Evolutionary conservation across 2,329 filamentous ascomycete species (phyloP), one percentile per base, ranked within the genome.

Genomic region (Aspergillus carbonarius): DNA sequence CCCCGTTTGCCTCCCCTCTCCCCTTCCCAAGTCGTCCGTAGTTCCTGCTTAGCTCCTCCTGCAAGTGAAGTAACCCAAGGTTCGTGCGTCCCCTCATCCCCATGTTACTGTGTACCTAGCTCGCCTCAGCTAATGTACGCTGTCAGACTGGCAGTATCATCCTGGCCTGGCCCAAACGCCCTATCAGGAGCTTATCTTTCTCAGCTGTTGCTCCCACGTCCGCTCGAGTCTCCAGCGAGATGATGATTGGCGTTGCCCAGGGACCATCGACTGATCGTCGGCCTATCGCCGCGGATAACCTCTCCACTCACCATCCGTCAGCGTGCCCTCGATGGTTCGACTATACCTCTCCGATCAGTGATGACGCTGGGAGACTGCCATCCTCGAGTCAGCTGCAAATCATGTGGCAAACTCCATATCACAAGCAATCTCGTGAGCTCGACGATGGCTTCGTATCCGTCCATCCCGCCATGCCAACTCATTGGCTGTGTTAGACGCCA

Each of bases 401-500:
- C 23, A 27, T 18, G 51, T 54, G 51, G 51, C 51, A 54, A 44
- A 44, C 34, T 18, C 25, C 39, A 42, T 54, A 54, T 54, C 51
- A 44, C 51, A 42, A 42, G 51, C 51, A 32, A 54, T 32, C 51
- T 30, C 37, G 37, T 44, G 51, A 30, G 44, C 44, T 12, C 25
- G 15, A 27, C 40, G 37, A 27, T 30, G 51, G 39, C 27, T 44
- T 54, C 40, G 23, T 58, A 46, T 40, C 44, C 40, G 34, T 23
- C 27, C 52, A 47, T 23, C 52, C 49, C 32, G 32, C 44, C 55
- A 25, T 30, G 5, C 47, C 17, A 40, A 48, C n/a, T n/a, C 37
- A 54, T 54, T 54, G 51, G 51, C 27, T n/a, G 25, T 17, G 5
- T 42, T 54, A 44, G 47, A 52, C 55, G 49, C 55, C 55, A 42